A percentile compares a stretch with the other conserved stretches of the same genome.
These are phyloP conservation scores for Cladosporium sp. DNA, from an alignment of 2,329 filamentous ascomycete genomes.

Conservation along the genomic window DNA sequence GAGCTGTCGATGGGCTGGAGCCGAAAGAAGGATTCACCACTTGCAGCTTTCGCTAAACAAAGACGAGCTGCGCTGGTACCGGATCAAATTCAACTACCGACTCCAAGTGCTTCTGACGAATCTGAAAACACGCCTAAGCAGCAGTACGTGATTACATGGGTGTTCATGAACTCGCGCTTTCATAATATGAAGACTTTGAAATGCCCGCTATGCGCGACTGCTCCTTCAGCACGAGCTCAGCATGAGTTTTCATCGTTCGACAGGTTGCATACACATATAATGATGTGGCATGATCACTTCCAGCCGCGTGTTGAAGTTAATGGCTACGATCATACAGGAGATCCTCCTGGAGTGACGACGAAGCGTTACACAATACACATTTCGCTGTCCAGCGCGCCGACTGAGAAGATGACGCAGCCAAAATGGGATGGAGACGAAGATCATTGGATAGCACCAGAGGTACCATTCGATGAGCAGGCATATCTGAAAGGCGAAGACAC, in stretches of 20 bases:
- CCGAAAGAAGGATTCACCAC: slow-evolving; percentile 21
- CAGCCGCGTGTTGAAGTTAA: slow-evolving; percentile 27
- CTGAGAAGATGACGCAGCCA: slow-evolving; percentile 22
- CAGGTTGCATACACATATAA: slow-evolving; percentile 39
- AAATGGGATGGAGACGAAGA: slow-evolving; percentile 33
- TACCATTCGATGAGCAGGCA: slow-evolving; percentile 38
- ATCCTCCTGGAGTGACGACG: not conserved
- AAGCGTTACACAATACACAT: slow-evolving; percentile 5
- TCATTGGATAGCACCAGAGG: slow-evolving; percentile 36
- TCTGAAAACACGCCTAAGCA: slow-evolving; percentile 19
- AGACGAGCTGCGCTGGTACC: not conserved
- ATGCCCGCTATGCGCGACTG: slow-evolving; percentile 13
- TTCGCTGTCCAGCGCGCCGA: not conserved
- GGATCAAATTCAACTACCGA: slow-evolving; percentile 27
- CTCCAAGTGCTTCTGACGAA: slow-evolving; percentile 30
- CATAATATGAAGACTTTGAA: slow-evolving; percentile 21
- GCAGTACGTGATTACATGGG: slow-evolving; percentile 30
- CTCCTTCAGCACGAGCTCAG: not conserved
- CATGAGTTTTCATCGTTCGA: slow-evolving; percentile 29
- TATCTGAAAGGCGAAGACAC: slow-evolving; percentile 39
- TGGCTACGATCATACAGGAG: not conserved
- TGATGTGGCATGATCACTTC: slow-evolving; percentile 39
- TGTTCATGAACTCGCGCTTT: slow-evolving; percentile 17
- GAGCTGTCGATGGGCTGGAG: slow-evolving; percentile 34
- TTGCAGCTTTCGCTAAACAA: slow-evolving; percentile 28